A percentile compares a stretch with the other conserved stretches of the same genome.
Evolutionary conservation across 208 protist species (phyloP).

Genomic region (Novymonas esmeraldas): DNA sequence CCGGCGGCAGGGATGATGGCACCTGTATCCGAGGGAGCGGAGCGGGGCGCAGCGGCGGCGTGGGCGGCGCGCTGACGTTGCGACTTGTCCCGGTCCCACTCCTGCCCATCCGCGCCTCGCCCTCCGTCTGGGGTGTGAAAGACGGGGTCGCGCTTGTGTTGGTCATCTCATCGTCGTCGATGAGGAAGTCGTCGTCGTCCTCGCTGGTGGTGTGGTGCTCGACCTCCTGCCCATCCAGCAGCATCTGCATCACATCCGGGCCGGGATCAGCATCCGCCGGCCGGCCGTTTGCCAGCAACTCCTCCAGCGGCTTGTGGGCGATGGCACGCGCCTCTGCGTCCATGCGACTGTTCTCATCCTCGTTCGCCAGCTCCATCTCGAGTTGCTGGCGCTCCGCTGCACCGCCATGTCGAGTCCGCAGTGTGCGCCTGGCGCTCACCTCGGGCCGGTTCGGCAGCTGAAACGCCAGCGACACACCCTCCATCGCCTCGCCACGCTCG

Average conservation of each 20-base stretch:
- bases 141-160: conserved; percentile 5
- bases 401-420: conserved; percentile 7
- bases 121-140: not conserved
- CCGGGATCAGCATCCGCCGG: conserved; percentile 36
- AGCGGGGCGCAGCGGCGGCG: conserved; percentile 2
- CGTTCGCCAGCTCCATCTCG: conserved; percentile 20
- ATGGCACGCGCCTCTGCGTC: conserved; percentile 28
- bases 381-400: conserved; percentile 13
- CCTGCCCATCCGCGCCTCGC: not conserved
- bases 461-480: conserved; percentile 49
- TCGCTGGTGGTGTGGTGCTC: conserved; percentile 9
- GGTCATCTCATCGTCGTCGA: conserved; percentile 2
- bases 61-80: conserved; percentile 10
- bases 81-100: not conserved
- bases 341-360: conserved; percentile 23
- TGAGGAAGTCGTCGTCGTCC: conserved; percentile 21
- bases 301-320: conserved; percentile 23
- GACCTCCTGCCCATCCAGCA: conserved; percentile 47
- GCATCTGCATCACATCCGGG: conserved; percentile 60
- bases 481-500: conserved; percentile 38
- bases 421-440: conserved; percentile 21
- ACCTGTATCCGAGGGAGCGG: no score
- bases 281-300: conserved; percentile 43
- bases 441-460: conserved; percentile 34
- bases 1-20: no score